A percentile compares a stretch with the other conserved stretches of the same genome.
Evolutionary conservation across 2,329 filamentous ascomycete species (phyloP).

Genomic region (Mollisiaceae sp.): DNA sequence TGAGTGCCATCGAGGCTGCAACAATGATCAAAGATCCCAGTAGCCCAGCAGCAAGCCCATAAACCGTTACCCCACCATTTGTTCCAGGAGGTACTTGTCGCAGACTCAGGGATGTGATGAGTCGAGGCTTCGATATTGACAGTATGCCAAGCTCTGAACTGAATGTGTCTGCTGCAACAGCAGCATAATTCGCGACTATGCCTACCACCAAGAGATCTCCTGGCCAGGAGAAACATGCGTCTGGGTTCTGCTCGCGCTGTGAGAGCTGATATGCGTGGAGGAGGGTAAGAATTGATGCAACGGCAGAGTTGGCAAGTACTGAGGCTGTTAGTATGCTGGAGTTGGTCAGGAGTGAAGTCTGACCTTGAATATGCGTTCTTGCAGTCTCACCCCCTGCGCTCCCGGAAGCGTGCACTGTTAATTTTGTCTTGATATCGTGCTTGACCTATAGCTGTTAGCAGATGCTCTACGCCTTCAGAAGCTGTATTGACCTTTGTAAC

Average conservation of each 20-base stretch:
- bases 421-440: constrained; percentile 78
- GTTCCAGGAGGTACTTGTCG: constrained; percentile 86
- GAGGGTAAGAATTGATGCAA: constrained; percentile 69
- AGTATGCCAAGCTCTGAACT: constrained; percentile 95
- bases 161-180: constrained; percentile 91
- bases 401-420: constrained; percentile 80
- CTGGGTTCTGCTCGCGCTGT: constrained; percentile 47
- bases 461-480: not conserved
- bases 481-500: constrained; percentile 72
- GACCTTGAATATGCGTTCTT: constrained; percentile 80
- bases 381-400: constrained; percentile 78
- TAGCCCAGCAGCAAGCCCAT: constrained; percentile 75
- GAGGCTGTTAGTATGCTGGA: constrained; percentile 23
- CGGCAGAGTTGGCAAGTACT: constrained; percentile 85
- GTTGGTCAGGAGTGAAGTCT: not conserved
- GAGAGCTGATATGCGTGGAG: constrained; percentile 65
- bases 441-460: constrained; percentile 67
- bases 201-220: constrained; percentile 68
- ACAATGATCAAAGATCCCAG: constrained; percentile 73
- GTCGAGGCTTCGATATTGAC: constrained; percentile 73
- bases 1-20: constrained; percentile 65
- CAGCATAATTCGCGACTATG: constrained; percentile 84
- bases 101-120: constrained; percentile 81
- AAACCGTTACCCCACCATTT: constrained; percentile 85
- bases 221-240: constrained; percentile 60